These are phyloP conservation scores for Pseudonitzschia delicatissima DNA, from an alignment of 108 stramenopile genomes.

Conservation along the genomic window DNA sequence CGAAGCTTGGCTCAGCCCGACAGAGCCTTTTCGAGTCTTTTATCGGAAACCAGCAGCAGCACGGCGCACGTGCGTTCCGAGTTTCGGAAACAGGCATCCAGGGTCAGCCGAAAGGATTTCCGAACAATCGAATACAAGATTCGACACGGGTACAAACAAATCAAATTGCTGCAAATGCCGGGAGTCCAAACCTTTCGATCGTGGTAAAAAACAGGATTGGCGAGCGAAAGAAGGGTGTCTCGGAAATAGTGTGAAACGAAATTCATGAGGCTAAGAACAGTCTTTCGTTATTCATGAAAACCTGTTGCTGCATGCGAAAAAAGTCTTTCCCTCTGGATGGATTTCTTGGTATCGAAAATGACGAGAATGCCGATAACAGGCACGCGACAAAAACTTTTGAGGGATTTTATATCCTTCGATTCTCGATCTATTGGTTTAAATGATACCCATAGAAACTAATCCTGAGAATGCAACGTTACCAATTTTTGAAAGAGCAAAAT, in stretches of 20 bases:
- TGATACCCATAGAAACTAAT: too few species aligned
- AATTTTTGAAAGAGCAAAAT: too few species aligned
- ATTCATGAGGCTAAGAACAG: too few species aligned
- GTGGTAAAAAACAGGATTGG: not conserved
- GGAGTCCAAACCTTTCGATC: constrained; percentile 36
- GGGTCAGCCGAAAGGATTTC: constrained; percentile 63
- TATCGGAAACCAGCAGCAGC: constrained; percentile 17
- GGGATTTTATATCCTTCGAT: too few species aligned
- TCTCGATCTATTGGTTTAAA: too few species aligned
- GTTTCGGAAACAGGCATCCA: constrained; percentile 60
- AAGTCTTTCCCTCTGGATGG: too few species aligned
- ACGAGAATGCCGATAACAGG: not conserved
- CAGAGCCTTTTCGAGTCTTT: constrained; percentile 16
- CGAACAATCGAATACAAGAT: constrained; percentile 76
- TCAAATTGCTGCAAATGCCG: constrained; percentile 81
- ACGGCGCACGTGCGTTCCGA: constrained; percentile 55
- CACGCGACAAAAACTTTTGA: not conserved
- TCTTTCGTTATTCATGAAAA: too few species aligned
- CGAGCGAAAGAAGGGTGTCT: too few species aligned
- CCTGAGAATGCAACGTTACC: too few species aligned
- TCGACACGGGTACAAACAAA: constrained; percentile 74
- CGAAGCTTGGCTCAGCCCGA: constrained; percentile 10
- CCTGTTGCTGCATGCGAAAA: too few species aligned
- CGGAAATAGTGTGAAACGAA: too few species aligned
- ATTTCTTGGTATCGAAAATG: not conserved